Evolutionary conservation across 441 rosid species (phyloP).

Genomic region (Erysimum cheiri): DNA sequence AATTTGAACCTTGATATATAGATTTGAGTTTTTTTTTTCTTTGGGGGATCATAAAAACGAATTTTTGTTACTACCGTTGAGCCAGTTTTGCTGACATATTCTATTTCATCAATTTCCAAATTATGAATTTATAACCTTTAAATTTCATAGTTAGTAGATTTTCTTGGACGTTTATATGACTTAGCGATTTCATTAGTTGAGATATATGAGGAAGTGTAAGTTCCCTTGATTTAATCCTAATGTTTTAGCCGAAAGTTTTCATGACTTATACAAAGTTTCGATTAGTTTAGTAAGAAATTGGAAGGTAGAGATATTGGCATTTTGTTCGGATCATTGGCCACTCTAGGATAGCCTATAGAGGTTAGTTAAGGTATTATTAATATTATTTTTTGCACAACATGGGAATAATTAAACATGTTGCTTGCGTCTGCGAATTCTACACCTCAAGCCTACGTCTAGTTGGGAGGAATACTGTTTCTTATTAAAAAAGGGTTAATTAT

Average conservation of each 20-base stretch:
- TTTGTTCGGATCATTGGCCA: constrained; percentile 33
- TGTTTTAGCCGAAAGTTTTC: constrained; percentile 1
- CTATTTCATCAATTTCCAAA: not conserved
- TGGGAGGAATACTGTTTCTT: constrained; percentile 1
- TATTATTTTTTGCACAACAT: not conserved
- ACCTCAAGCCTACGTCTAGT: constrained; percentile 43
- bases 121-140: not conserved
- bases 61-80: not conserved
- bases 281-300: not conserved
- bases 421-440: constrained; percentile 39
- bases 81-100: constrained; percentile 1
- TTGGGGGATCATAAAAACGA: not conserved
- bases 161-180: constrained; percentile 21
- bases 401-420: constrained; percentile 35
- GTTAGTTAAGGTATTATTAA: constrained; percentile 7
- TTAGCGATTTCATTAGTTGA: not conserved
- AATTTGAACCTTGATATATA: not conserved
- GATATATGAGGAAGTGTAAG: not conserved
- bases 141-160: not conserved
- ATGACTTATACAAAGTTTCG: not conserved
- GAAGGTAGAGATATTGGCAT: constrained; percentile 27
- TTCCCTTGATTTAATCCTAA: not conserved
- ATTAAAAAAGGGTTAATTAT: not conserved
- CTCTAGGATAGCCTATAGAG: constrained; percentile 21
- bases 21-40: not conserved